Base-by-base conservation (phyloP, 495 filamentous ascomycete species). In the Corynascus novoguineensis region DNA sequence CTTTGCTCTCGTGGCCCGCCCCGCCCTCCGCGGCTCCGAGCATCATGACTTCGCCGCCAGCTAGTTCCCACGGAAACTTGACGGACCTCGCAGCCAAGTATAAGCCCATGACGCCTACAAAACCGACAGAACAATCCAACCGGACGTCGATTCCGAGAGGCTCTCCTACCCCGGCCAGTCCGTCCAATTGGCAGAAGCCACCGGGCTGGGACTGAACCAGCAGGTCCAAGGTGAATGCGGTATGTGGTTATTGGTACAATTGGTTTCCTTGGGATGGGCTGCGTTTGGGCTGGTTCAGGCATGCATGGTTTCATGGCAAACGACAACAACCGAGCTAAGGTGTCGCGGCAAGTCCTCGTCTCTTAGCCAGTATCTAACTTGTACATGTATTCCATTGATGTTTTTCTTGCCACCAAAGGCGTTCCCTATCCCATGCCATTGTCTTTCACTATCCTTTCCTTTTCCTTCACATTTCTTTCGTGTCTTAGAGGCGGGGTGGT, bases 1-100 rank as follows among this genome's bases (percentile, higher is more conserved):
- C 63, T 0, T n/a, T 70, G 37, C 47, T 68, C 9, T 62, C 60
- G 7, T 69, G 64, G 60, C 64, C 66, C 0, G 50, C 60, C 51
- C 67, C 67, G 0, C 64, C 66, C 22, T 66, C 67, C 0, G 60
- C 42, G 0, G 50, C 60, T 2, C 29, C 46, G 4, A 62, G 60
- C 31, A 29, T 47, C 27, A 25, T 17, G 21, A 8, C 32, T 3
- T 61, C 60, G n/a, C 64, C 60, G 6, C 61, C 64, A 1, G 31
- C 22, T 3, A 67, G 57, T 4, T 55, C 55, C 1, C 57, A 60
- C 17, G 54, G 51, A 5, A 25, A 28, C 8, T n/a, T 58, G 3
- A 12, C 19, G 12, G 44, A 51, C 1, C 15, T 44, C 40, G 40
- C 35, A 34, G 44, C 22, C 4, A 29, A 24, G 9, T 35, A 29